Conservation (phyloP, 768 basidiomycete genomes). For the Xerocomellus dryophilus region DNA sequence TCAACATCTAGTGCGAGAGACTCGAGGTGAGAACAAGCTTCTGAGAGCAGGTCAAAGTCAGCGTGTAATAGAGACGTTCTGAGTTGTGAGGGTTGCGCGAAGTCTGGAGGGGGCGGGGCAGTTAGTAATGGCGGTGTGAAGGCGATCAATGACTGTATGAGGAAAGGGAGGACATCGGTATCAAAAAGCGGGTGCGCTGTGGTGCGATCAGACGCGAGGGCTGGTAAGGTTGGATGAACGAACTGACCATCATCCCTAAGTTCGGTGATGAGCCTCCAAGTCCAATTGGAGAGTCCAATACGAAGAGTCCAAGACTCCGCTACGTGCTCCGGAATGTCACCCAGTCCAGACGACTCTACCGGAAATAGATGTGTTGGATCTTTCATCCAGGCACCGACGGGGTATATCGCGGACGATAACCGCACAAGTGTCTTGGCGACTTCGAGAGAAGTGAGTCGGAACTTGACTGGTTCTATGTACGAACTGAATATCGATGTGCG, state of each 20-base stretch:
- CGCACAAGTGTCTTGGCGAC: conserved; percentile 66
- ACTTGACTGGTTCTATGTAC: conserved; percentile 64
- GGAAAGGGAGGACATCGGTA: conserved; percentile 59
- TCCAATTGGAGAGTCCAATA: conserved; percentile 66
- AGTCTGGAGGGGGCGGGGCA: conserved; percentile 36
- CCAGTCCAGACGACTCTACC: conserved; percentile 13
- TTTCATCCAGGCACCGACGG: conserved; percentile 64
- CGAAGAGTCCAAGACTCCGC: conserved; percentile 67
- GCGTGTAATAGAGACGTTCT: conserved; percentile 50
- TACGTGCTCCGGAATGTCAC: conserved; percentile 26
- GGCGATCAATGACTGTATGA: conserved; percentile 54
- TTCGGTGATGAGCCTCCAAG: conserved; percentile 72
- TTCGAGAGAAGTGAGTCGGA: conserved; percentile 64
- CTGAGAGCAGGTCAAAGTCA: conserved; percentile 72
- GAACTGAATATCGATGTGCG: background rate
- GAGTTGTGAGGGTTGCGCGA: conserved; percentile 40
- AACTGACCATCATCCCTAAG: conserved; percentile 65
- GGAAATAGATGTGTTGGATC: conserved; percentile 21
- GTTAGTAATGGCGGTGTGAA: conserved; percentile 56
- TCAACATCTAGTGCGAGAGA: conserved; percentile 76
- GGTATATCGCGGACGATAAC: conserved; percentile 66
- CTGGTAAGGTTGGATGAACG: conserved; percentile 8
- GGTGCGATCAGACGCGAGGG: conserved; percentile 2
- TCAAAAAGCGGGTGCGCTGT: conserved; percentile 58
- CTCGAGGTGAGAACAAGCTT: conserved; percentile 73